A percentile compares a stretch with the other conserved stretches of the same genome.
phyloP scores from a whole-genome alignment of 2,329 filamentous ascomycete genomes.

The Coniochaeta sp. region DNA sequence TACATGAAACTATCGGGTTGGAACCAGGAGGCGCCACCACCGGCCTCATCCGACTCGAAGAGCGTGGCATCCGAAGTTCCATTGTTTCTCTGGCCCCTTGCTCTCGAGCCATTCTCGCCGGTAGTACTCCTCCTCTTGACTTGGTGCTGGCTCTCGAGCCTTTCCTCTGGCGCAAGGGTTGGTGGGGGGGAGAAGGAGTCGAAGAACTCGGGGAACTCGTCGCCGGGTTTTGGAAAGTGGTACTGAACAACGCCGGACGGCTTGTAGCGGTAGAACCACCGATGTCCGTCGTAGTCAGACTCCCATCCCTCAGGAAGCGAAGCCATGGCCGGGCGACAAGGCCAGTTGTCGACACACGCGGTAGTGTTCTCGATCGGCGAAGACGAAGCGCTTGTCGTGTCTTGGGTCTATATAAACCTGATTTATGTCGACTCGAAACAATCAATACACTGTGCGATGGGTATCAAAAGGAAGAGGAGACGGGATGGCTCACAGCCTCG shows the following conservation, averaged over 20 bases:
- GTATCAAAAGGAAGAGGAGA: not conserved
- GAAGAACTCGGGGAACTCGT: slow-evolving; percentile 49
- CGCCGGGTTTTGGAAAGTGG: slow-evolving; percentile 48
- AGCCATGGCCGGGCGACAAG: slow-evolving; percentile 21
- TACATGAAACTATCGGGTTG: slow-evolving; percentile 47
- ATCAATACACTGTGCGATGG: not conserved
- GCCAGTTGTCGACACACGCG: not conserved
- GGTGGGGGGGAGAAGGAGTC: slow-evolving; percentile 25
- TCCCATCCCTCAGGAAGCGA: slow-evolving; percentile 48
- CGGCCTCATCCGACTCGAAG: slow-evolving; percentile 22
- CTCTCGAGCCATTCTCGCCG: slow-evolving; percentile 6
- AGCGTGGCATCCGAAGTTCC: slow-evolving; percentile 7
- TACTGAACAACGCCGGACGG: slow-evolving; percentile 47
- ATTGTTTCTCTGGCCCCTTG: slow-evolving; percentile 11
- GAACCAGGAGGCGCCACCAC: slow-evolving; percentile 29
- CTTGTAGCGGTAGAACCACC: slow-evolving; percentile 52
- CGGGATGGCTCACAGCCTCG: not conserved
- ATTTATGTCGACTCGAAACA: not conserved
- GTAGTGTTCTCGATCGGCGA: not conserved
- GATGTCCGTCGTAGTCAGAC: slow-evolving; percentile 47
- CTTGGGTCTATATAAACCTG: not conserved
- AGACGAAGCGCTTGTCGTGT: not conserved
- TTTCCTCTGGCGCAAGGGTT: slow-evolving; percentile 43
- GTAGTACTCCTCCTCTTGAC: slow-evolving; percentile 26
- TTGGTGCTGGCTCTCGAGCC: slow-evolving; percentile 44